Conservation (phyloP, 345 rosid species). For the Sisymbrium altissimum region DNA sequence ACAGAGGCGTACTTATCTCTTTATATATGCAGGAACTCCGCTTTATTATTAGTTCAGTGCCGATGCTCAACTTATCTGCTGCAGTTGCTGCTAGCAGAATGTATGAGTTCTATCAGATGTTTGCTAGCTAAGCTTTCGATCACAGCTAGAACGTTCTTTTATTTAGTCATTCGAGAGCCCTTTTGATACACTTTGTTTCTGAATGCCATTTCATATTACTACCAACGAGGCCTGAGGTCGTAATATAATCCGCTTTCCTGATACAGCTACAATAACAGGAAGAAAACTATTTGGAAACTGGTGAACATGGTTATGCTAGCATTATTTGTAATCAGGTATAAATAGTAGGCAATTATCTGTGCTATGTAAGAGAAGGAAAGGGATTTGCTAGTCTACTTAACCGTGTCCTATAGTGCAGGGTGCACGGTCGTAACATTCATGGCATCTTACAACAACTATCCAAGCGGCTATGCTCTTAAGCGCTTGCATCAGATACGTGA, state of each 20-base stretch:
- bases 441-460: conserved; percentile 92
- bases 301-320: conserved; percentile 59
- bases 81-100: conserved; percentile 90
- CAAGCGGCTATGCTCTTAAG: conserved; percentile 82
- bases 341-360: conserved; percentile 4
- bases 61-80: conserved; percentile 89
- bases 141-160: conserved; percentile 1
- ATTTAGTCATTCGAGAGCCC: conserved; percentile 1
- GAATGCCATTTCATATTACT: conserved; percentile 11
- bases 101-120: conserved; percentile 40
- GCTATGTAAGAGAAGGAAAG: conserved; percentile 7
- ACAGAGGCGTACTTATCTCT: not conserved
- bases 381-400: conserved; percentile 19
- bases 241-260: conserved; percentile 1
- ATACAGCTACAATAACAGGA: conserved; percentile 84
- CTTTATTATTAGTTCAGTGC: conserved; percentile 86
- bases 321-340: conserved; percentile 67
- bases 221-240: not conserved
- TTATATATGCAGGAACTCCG: conserved; percentile 80
- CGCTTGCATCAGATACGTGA: conserved; percentile 73
- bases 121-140: conserved; percentile 20
- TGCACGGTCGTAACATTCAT: conserved; percentile 64
- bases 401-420: conserved; percentile 69
- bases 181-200: not conserved
- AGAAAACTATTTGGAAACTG: conserved; percentile 72